phyloP scores from a whole-genome alignment of 1,284 basidiomycete genomes.

The Rhizoctonia solani region DNA sequence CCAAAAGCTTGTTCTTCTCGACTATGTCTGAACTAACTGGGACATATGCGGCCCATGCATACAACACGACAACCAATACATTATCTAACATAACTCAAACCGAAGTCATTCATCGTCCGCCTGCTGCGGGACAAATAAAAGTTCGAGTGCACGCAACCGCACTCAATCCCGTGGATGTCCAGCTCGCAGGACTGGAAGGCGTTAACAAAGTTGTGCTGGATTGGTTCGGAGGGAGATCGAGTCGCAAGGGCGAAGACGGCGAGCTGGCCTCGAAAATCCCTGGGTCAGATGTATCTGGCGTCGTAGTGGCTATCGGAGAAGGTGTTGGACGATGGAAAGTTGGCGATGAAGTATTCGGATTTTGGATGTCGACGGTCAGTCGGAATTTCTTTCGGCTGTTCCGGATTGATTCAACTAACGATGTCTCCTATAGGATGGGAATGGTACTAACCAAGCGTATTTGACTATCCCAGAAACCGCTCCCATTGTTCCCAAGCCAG shows the following conservation, averaged over 20 bases:
- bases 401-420: not conserved
- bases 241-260: not conserved
- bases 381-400: not conserved
- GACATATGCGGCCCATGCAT: slow-evolving; percentile 1
- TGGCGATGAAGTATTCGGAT: not conserved
- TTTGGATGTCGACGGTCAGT: not conserved
- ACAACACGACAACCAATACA: not conserved
- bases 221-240: not conserved
- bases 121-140: not conserved
- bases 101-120: not conserved
- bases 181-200: not conserved
- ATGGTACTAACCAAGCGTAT: slow-evolving; percentile 11
- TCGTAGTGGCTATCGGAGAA: not conserved
- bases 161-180: slow-evolving; percentile 1
- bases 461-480: not conserved
- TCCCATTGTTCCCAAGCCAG: not conserved
- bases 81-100: not conserved
- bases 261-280: not conserved
- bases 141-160: not conserved
- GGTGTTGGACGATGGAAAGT: slow-evolving; percentile 4
- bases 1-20: not conserved
- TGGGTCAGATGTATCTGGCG: slow-evolving; percentile 1
- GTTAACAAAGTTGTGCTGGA: not conserved
- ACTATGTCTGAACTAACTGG: not conserved
- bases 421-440: not conserved